Evolutionary conservation across 805 yeast species (phyloP), one percentile per base, ranked within the genome.

Genomic region (Suhomyces tanzawaensis): DNA sequence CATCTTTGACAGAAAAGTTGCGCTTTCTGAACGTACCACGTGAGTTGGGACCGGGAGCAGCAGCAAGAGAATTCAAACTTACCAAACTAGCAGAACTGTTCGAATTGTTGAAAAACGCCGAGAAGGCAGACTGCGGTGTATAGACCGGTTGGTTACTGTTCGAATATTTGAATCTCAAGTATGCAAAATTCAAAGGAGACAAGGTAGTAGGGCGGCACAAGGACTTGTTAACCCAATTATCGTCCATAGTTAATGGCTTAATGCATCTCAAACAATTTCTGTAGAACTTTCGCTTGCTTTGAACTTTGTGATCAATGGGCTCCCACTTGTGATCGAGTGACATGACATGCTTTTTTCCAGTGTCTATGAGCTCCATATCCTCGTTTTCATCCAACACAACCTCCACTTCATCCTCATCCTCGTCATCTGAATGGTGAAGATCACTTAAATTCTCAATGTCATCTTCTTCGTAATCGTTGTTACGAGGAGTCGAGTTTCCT

Each of bases 191-290:
- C 31, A 58, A 32, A 1, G 49, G 51, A 16, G 45, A 45, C 27
- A 45, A 40, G 4, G 57, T 45, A 3, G 70, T 54, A 2, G 71
- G 69, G 42, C 66, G 66, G 22, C 71, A 66, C 15, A 75, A 47
- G 21, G 64, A 52, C 47, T 67, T 74, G 30, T 77, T 75, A 16
- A 71, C 57, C 84, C 85, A 79, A 7, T 66, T 47, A 29, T 77
- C 80, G 31, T 73, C 77, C 43, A 65, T 64, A 1, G 71, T 62
- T 37, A 79, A 60, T 3, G 81, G 74, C 46, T 69, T 74, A 18
- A 79, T 74, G 45, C 85, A 79, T 33, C 82, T 69, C 23, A 79
- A 52, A 13, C 81, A 71, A 51, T 78, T 78, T 32, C 74, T 66
- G 29, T 73, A 62, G 43, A 62, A 64, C 42, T 72, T 74, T 21